Base-by-base conservation (phyloP, 805 yeast genomes). In the Wickerhamomyces subpelliculosus region DNA sequence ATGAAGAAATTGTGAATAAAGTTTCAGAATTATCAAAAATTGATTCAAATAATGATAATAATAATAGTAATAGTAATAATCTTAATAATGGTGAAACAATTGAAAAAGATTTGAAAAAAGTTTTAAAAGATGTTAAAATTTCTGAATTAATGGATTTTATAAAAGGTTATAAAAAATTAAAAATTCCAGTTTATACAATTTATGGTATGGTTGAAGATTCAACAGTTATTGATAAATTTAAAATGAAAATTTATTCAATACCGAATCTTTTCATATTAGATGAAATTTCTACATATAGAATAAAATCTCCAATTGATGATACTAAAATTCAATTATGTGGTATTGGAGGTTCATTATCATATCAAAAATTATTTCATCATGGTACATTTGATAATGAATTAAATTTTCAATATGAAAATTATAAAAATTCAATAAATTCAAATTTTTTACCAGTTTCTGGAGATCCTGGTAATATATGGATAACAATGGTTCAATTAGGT, bases 191-290 rank as follows among this genome's bases (percentile, higher is more conserved):
- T 1, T 84, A 84, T 61, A 76, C 89, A 4, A 75, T 80, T n/a
- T 79, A 73, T 48, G 93, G 93, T 0, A 79, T 82, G 56, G 67
- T 79, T 39, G 94, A 84, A 54, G 94, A 84, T 54, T 76, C 85
- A 2, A 52, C 70, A 4, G 84, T 84, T 18, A 59, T 84, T 31
- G 74, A 78, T 45, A 75, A 73, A 61, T 73, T 84, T 56, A 68
- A 78, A 39, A 57, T 64, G 37, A 82, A 82, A 4, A 60, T 64
- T 11, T 70, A 75, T 44, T 37, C 44, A 3, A 67, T 84, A 4
- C 74, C 75, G 13, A 84, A 84, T 53, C 59, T 84, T 40, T 59
- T 63, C 45, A 52, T 84, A 5, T 65, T 84, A 26, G 88, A 82
- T 55, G 89, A 84, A 53, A 62, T 62, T 26, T 60, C 61, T 32